Conservation (phyloP, 352 stramenopile genomes). For the Globisporangium iwayamae region DNA sequence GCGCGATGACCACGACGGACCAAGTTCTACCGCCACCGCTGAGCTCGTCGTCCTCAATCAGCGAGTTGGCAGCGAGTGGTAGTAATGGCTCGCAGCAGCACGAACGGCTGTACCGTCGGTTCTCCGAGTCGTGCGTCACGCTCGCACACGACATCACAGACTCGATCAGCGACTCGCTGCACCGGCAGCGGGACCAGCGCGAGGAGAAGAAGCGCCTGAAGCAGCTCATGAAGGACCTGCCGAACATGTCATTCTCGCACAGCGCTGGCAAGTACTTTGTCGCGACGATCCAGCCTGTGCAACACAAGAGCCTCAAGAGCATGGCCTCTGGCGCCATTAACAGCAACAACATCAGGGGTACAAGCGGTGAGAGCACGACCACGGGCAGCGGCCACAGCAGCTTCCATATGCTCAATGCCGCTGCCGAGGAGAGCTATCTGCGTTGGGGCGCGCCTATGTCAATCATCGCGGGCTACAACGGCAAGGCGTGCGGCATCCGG, state of each 20-base stretch:
- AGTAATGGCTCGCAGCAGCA: neutral
- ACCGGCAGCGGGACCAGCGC: constrained; percentile 44
- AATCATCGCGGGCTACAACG: constrained; percentile 52
- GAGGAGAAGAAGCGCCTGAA: constrained; percentile 46
- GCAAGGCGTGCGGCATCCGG: constrained; percentile 50
- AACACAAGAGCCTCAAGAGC: constrained; percentile 19
- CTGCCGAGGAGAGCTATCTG: constrained; percentile 31
- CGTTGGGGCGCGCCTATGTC: constrained; percentile 66
- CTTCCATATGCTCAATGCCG: constrained; percentile 20
- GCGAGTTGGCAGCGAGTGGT: neutral
- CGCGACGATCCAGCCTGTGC: constrained; percentile 39
- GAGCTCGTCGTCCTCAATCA: neutral
- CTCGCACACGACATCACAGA: constrained; percentile 25
- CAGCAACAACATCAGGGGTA: neutral
- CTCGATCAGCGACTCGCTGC: constrained; percentile 31
- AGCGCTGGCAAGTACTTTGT: constrained; percentile 58
- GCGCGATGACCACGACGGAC: constrained; percentile 1
- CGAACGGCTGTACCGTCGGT: constrained; percentile 8
- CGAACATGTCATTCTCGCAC: constrained; percentile 75
- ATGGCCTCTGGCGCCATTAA: too few species aligned
- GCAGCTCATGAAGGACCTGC: constrained; percentile 58
- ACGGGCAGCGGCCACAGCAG: constrained; percentile 17
- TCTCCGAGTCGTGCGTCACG: constrained; percentile 38
- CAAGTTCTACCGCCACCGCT: neutral
- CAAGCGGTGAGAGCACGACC: neutral